Conservation (phyloP, 2,329 filamentous ascomycete species). For the Triangularia verruculosa region DNA sequence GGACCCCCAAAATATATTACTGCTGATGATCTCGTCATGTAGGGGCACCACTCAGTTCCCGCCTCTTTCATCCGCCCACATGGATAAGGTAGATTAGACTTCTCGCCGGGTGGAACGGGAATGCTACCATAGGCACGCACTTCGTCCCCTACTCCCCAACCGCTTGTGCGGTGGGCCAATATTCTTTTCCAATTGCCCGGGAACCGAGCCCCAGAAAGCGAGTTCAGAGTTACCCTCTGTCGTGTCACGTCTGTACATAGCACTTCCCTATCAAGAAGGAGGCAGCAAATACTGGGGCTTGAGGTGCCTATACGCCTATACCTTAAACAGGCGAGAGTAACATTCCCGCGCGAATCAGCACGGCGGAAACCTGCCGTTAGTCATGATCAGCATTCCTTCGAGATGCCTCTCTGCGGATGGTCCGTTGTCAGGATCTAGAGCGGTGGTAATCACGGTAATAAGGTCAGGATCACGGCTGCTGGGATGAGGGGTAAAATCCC, state of each 20-base stretch:
- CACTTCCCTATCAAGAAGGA: not conserved
- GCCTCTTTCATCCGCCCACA: not conserved
- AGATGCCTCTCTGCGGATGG: not conserved
- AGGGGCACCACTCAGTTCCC: not conserved
- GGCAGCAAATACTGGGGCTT: not conserved
- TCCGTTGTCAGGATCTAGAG: not conserved
- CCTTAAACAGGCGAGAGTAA: not conserved
- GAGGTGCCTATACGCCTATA: not conserved
- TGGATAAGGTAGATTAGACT: constrained; percentile 1
- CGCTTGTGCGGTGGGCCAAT: not conserved
- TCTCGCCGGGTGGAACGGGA: not conserved
- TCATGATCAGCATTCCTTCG: not conserved
- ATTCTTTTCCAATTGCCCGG: constrained; percentile 21
- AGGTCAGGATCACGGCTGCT: not conserved
- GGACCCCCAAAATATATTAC: not conserved
- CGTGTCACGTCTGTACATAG: not conserved
- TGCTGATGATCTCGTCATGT: not conserved
- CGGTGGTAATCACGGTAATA: not conserved
- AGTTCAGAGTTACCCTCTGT: not conserved
- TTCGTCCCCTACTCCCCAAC: not conserved
- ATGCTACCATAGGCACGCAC: not conserved
- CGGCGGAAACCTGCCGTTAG: not conserved
- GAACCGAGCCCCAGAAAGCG: constrained; percentile 13
- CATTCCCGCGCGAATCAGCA: not conserved
- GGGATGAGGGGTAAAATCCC: constrained; percentile 23